These are phyloP conservation scores for Ilyonectria robusta DNA, from an alignment of 2,329 filamentous ascomycete genomes.

Conservation along the genomic window DNA sequence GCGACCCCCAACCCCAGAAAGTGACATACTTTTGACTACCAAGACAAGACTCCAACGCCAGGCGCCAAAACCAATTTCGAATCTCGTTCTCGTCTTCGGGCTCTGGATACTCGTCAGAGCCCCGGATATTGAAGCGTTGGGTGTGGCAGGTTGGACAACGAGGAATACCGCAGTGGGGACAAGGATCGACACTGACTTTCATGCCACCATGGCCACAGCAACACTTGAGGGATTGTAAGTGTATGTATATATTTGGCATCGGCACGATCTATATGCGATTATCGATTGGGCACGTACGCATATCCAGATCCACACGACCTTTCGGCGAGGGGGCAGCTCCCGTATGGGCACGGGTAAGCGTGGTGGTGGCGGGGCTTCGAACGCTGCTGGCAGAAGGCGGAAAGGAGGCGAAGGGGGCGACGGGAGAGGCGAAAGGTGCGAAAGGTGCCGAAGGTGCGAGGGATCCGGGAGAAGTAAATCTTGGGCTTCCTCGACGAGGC, in stretches of 20 bases:
- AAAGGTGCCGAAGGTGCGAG: too few relatives aligned
- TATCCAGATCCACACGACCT: constrained; percentile 21
- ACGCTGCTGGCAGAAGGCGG: too few relatives aligned
- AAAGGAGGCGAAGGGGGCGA: too few relatives aligned
- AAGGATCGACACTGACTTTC: constrained; percentile 38
- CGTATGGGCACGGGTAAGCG: constrained; percentile 3
- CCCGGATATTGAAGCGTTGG: constrained; percentile 23
- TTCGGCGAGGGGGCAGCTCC: constrained; percentile 9
- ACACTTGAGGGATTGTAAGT: constrained; percentile 32
- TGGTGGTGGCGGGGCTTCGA: background rate
- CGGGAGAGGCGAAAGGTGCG: too few relatives aligned
- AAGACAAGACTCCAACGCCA: too few relatives aligned
- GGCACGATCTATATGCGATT: background rate
- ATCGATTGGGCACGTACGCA: constrained; percentile 15
- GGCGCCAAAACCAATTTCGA: too few relatives aligned
- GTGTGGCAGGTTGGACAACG: constrained; percentile 38
- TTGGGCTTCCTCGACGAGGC: too few relatives aligned
- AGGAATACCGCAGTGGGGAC: constrained; percentile 30
- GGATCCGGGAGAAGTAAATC: too few relatives aligned
- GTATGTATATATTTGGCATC: constrained; percentile 4
- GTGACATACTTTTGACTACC: too few relatives aligned
- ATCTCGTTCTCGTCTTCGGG: constrained; percentile 9
- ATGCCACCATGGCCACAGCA: constrained; percentile 36
- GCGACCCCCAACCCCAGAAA: too few relatives aligned
- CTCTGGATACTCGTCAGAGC: background rate